These are phyloP conservation scores for Cystobasidium sp. DNA, from an alignment of 1,284 basidiomycete species.

Conservation along the genomic window DNA sequence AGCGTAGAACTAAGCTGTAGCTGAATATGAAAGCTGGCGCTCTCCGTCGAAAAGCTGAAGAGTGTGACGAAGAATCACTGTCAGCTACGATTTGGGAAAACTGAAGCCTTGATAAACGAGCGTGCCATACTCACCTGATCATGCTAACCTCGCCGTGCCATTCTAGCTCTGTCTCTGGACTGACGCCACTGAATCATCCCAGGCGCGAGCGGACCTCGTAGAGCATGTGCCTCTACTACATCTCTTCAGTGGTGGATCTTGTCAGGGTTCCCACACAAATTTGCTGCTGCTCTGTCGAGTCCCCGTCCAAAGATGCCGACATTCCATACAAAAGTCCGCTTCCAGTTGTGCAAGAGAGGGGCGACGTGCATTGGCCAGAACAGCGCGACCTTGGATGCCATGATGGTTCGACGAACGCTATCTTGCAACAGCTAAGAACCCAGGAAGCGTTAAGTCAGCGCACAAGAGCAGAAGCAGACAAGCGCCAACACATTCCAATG, in stretches of 20 bases:
- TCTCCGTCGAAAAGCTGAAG: too few relatives aligned
- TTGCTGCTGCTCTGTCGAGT: constrained; percentile 11
- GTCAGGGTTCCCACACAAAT: not conserved
- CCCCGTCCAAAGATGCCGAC: constrained; percentile 5
- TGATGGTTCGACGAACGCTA: not conserved
- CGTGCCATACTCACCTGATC: not conserved
- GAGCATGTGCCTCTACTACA: not conserved
- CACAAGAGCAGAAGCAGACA: too few relatives aligned
- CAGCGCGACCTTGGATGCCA: constrained; percentile 23
- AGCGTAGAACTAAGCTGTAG: too few relatives aligned
- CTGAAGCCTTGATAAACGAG: not conserved
- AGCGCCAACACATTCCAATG: too few relatives aligned
- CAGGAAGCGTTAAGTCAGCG: too few relatives aligned
- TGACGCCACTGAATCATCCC: too few relatives aligned
- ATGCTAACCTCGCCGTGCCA: not conserved
- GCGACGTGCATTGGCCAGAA: constrained; percentile 9
- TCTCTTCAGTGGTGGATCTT: not conserved
- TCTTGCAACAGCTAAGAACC: too few relatives aligned
- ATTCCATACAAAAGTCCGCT: constrained; percentile 8
- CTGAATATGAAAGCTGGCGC: too few relatives aligned
- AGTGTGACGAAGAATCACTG: too few relatives aligned
- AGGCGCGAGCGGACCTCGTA: too few relatives aligned
- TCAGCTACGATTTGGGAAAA: too few relatives aligned
- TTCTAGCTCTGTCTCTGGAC: too few relatives aligned
- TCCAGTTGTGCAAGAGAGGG: constrained; percentile 2